Conservation (phyloP, 176 grass and related monocot species). For the Tuctoria greenei region DNA sequence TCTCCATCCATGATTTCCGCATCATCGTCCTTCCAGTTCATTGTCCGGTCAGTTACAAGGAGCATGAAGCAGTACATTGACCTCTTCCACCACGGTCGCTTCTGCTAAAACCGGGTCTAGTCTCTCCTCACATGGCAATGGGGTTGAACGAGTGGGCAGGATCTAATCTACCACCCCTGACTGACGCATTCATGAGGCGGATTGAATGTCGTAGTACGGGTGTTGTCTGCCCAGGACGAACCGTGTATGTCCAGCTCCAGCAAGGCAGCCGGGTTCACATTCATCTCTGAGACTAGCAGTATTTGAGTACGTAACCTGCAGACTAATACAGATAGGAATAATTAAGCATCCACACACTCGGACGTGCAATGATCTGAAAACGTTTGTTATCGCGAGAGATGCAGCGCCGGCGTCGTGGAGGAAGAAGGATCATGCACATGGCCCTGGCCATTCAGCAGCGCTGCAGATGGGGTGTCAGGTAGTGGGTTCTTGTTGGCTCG, state of each 20-base stretch:
- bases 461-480: background rate
- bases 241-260: background rate
- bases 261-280: background rate
- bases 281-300: background rate
- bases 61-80: background rate
- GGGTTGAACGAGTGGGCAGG: background rate
- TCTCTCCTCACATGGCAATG: background rate
- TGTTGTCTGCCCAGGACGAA: background rate
- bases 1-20: background rate
- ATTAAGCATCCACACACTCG: too few species aligned
- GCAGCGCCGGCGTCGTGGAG: too few species aligned
- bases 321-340: too few species aligned
- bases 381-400: too few species aligned
- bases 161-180: slow-evolving; percentile 16
- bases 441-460: background rate
- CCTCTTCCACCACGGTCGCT: background rate
- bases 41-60: background rate
- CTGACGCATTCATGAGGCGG: background rate
- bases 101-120: background rate
- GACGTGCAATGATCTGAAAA: too few species aligned
- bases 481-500: background rate
- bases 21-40: background rate
- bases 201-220: background rate
- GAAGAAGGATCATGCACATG: background rate
- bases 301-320: too few species aligned